Base-by-base conservation (phyloP, 371 early-diverging fungal genomes). In the Actinomortierella ambigua region DNA sequence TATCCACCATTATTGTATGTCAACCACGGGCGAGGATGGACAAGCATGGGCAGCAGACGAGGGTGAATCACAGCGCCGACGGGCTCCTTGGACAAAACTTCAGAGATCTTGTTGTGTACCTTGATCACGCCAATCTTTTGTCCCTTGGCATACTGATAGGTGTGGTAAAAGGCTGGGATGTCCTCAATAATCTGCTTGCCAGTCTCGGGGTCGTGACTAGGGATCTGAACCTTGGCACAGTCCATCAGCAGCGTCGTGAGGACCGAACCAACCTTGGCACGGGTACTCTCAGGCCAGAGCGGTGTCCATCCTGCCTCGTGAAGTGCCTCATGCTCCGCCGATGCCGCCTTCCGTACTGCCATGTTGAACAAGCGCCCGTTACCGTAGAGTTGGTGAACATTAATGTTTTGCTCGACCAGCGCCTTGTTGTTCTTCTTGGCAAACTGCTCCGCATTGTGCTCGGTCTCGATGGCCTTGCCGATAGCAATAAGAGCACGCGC, bases 1-100 rank as follows among this genome's bases (percentile, higher is more conserved):
- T 97, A 98, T 7, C 98, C 99, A 50, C 99, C 99, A 9, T 86
- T 81, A 46, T 90, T 88, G 65, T 86, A 90, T 0, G 90, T 85
- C n/a, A 95, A 59, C 99, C 99, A 98, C 8, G 98, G 97, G 0
- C 88, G 86, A 49, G 99, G 99, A 34, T 88, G 89, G 2, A 97
- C 91, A 46, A 98, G 75, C 99, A 98, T 98, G 22, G 99, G 99
- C 29, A 98, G 80, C 26, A 90, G 75, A 42, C 93, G 88, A 1
- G 97, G 92, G 53, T 87, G 87, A 23, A 92, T 77, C 4, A 85
- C 82, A 28, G 88, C 84, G 15, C 81, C 78, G 23, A 90, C 75
- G 14, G 89, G 84, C 34, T 89, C 89, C 34, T 71, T 75, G 22
- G 87, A 77, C 18, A 97, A 78, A 55, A 93, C 66, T 41, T 94